phyloP scores from a whole-genome alignment of 257 asterid species.

The Primulina tabacum region DNA sequence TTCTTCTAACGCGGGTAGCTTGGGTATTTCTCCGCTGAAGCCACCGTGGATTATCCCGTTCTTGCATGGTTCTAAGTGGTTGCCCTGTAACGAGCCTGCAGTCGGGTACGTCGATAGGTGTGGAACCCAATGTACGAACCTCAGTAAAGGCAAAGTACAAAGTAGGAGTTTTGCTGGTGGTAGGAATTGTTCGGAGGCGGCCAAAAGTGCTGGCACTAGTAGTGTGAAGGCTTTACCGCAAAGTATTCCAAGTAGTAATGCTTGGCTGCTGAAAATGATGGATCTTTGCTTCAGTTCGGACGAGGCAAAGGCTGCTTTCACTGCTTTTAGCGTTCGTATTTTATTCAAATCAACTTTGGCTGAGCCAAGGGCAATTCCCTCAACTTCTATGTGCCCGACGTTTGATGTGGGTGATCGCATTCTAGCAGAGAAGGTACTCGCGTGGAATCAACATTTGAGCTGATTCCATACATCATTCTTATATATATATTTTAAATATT shows the following conservation, averaged over 20 bases:
- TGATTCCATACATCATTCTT: no score
- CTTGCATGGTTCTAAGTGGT: slow-evolving; percentile 66
- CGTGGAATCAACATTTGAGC: background rate
- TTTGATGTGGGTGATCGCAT: slow-evolving; percentile 88
- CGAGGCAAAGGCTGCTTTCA: slow-evolving; percentile 86
- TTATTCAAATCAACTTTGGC: slow-evolving; percentile 83
- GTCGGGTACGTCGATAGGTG: slow-evolving; percentile 55
- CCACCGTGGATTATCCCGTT: slow-evolving; percentile 51
- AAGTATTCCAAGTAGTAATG: slow-evolving; percentile 20
- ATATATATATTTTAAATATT: no score
- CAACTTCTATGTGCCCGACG: slow-evolving; percentile 95
- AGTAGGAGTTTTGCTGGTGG: background rate
- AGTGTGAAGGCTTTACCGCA: slow-evolving; percentile 27
- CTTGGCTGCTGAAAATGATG: slow-evolving; percentile 66
- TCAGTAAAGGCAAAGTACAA: slow-evolving; percentile 4
- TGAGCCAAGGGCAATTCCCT: slow-evolving; percentile 94
- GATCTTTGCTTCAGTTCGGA: slow-evolving; percentile 51
- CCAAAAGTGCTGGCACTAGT: slow-evolving; percentile 24
- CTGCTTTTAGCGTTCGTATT: slow-evolving; percentile 74
- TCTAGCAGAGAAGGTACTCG: slow-evolving; percentile 86
- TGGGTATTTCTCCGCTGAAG: slow-evolving; percentile 68
- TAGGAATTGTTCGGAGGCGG: slow-evolving; percentile 35
- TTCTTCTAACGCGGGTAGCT: slow-evolving; percentile 28
- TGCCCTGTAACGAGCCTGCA: slow-evolving; percentile 65
- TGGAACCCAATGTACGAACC: slow-evolving; percentile 30